A percentile compares a stretch with the other conserved stretches of the same genome.
phyloP scores from a whole-genome alignment of 768 basidiomycete genomes.

The Kwoniella mangroviensis region DNA sequence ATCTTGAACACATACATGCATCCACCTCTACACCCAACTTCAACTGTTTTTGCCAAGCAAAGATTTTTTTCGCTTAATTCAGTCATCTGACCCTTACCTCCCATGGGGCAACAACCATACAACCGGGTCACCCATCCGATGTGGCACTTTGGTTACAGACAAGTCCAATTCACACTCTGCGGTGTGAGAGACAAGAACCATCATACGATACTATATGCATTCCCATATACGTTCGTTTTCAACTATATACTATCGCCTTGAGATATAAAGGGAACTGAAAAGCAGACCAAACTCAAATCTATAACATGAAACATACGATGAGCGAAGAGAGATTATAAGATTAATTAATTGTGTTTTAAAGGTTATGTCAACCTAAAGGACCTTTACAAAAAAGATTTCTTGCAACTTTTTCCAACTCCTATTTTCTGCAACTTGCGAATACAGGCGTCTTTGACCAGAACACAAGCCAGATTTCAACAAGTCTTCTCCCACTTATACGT shows the following conservation, averaged over 20 bases:
- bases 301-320: not conserved
- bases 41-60: not conserved
- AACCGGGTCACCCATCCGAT: slow-evolving; percentile 1
- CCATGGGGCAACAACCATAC: slow-evolving; percentile 4
- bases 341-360: too few relatives aligned
- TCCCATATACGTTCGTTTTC: not conserved
- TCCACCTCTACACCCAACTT: not conserved
- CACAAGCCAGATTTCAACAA: not conserved
- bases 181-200: not conserved
- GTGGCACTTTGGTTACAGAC: not conserved
- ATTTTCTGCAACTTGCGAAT: too few relatives aligned
- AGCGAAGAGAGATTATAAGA: too few relatives aligned
- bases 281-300: not conserved
- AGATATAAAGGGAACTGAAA: not conserved
- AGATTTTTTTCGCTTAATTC: not conserved
- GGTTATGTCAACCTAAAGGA: too few relatives aligned
- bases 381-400: too few relatives aligned
- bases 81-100: not conserved
- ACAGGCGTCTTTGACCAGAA: not conserved
- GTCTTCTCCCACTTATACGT: slow-evolving; percentile 23
- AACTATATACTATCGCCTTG: not conserved
- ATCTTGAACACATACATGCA: not conserved
- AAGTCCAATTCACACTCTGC: not conserved
- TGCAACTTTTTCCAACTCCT: not conserved
- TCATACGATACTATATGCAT: slow-evolving; percentile 1